Evolutionary conservation across 2,329 filamentous ascomycete species (phyloP).

Genomic region (Pezicula radicicola): DNA sequence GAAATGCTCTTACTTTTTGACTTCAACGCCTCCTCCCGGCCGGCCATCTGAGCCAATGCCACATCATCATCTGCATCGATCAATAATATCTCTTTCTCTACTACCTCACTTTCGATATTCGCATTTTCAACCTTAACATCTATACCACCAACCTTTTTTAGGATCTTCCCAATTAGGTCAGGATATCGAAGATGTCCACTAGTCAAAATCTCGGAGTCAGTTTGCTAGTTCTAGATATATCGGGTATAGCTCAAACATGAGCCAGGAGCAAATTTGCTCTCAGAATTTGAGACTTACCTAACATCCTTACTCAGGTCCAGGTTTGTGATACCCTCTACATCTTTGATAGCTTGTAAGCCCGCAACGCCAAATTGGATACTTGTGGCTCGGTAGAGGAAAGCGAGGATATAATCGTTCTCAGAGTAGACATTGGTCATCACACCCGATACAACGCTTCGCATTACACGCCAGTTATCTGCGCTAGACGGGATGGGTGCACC

Average conservation of each 20-base stretch:
- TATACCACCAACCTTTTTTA: constrained; percentile 64
- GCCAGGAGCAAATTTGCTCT: no score
- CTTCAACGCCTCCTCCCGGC: neutral
- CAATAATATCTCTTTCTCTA: constrained; percentile 32
- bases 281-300: constrained; percentile 17
- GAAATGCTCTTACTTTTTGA: no score
- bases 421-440: constrained; percentile 90
- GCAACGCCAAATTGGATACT: constrained; percentile 82
- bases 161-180: constrained; percentile 60
- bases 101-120: constrained; percentile 33
- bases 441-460: constrained; percentile 77
- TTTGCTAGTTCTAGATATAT: no score
- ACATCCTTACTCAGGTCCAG: constrained; percentile 58
- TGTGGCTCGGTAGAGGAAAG: constrained; percentile 80
- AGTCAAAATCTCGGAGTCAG: no score
- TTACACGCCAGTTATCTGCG: constrained; percentile 68
- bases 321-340: constrained; percentile 57
- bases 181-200: constrained; percentile 68
- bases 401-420: constrained; percentile 82
- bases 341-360: constrained; percentile 72
- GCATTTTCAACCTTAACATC: constrained; percentile 48
- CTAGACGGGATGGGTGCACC: constrained; percentile 77
- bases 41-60: neutral
- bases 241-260: no score
- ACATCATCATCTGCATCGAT: neutral